These are phyloP conservation scores for Chrysoporthe austroafricana DNA, from an alignment of 2,329 filamentous ascomycete genomes.

Conservation along the genomic window DNA sequence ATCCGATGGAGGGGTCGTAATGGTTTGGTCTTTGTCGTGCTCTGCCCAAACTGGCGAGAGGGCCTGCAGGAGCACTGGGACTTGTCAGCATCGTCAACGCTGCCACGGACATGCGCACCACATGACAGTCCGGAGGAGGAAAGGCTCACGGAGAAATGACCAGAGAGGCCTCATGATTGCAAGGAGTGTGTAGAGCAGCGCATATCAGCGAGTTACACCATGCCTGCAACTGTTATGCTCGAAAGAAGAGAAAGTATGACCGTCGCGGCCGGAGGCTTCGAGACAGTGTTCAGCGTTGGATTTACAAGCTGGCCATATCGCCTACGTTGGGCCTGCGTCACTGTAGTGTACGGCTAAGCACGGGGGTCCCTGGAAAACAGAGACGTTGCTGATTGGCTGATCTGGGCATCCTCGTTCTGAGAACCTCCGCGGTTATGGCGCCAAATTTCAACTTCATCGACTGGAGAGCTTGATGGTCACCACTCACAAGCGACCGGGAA, in stretches of 20 bases:
- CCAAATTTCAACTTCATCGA: constrained; percentile 1
- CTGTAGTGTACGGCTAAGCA: constrained; percentile 8
- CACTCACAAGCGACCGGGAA: neutral
- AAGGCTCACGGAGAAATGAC: constrained; percentile 46
- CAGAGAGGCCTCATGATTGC: constrained; percentile 27
- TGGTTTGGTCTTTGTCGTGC: constrained; percentile 38
- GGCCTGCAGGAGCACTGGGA: constrained; percentile 53
- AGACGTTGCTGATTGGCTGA: constrained; percentile 20
- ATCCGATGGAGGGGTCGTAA: constrained; percentile 23
- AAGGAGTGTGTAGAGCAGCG: constrained; percentile 17
- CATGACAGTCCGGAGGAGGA: constrained; percentile 19
- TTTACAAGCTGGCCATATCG: constrained; percentile 33
- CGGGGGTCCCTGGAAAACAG: constrained; percentile 12
- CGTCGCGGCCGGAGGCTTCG: constrained; percentile 10
- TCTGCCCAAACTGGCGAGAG: constrained; percentile 43
- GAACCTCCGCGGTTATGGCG: constrained; percentile 5
- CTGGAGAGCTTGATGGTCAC: neutral
- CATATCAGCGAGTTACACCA: constrained; percentile 29
- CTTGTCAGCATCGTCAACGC: constrained; percentile 26
- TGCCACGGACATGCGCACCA: constrained; percentile 23
- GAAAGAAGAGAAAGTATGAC: neutral
- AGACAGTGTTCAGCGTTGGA: constrained; percentile 1
- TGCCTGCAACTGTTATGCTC: constrained; percentile 13
- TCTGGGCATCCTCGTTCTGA: neutral
- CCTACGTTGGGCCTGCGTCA: constrained; percentile 7